Evolutionary conservation across 768 basidiomycete genomes (phyloP), one percentile per base, ranked within the genome.

Genomic region (Cystofilobasidium macerans): DNA sequence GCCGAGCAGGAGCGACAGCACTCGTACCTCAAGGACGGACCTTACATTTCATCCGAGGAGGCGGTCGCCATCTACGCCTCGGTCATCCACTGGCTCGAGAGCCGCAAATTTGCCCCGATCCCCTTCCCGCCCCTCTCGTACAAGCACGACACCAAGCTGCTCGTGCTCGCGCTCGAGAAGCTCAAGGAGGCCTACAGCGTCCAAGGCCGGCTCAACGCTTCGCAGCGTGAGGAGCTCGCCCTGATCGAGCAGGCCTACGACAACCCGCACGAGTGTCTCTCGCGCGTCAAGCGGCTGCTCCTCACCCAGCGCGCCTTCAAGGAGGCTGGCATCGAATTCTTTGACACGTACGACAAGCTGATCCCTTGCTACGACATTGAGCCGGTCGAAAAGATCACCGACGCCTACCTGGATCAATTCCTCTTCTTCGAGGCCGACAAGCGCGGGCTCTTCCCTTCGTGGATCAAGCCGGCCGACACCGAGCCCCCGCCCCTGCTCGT

Each of bases 361-460:
- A 97, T 98, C 64, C 92, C 93, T 30, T 97, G 92, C 74, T 98
- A 99, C 75, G 94, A 98, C 72, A 98, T 99, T 69, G 95, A 99
- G 75, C 95, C 95, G 0, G 91, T 99, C 20, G 95, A 99, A 80
- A 99, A 99, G 84, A 98, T 99, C 70, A 98, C 95, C 32, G 95
- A 98, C 76, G 95, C 95, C 36, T 68, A 68, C 62, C 57, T 40
- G 86, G 98, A 97, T 75, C 94, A 98, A 78, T 98, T 95, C 84
- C 77, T 99, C 62, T 95, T 91, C 83, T 99, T 95, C 73, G 94
- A 99, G 82, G 91, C 92, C 26, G 95, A 99, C 78, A 98, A 98
- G 76, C 87, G 95, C 71, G 90, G 91, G 57, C 78, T 99, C 28
- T 98, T 98, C 86, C 95, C 95, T 14, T 85, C 91, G 1, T 99